These are phyloP conservation scores for Dipteronia sinensis DNA, from an alignment of 345 rosid genomes.

Conservation along the genomic window DNA sequence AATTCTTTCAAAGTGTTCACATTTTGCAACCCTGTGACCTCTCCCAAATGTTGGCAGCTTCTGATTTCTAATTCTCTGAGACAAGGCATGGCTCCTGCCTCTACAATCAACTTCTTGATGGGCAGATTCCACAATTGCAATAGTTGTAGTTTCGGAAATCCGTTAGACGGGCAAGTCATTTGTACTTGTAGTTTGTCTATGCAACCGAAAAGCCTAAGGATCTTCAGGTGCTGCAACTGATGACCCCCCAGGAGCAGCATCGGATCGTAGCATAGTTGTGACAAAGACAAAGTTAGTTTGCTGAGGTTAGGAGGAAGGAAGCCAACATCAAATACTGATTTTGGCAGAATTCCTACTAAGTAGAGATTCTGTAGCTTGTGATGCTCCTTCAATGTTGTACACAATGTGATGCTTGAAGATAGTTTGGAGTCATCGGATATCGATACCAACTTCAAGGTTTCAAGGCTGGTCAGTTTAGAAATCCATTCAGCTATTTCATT, in stretches of 20 bases:
- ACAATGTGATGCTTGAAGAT: background rate
- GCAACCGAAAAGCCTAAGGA: slow-evolving; percentile 43
- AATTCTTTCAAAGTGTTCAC: slow-evolving; percentile 24
- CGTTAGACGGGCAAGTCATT: slow-evolving; percentile 14
- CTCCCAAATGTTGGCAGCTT: slow-evolving; percentile 22
- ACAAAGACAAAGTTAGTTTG: slow-evolving; percentile 38
- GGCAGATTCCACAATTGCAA: slow-evolving; percentile 43
- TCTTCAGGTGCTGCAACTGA: slow-evolving; percentile 26
- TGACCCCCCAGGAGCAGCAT: slow-evolving; percentile 26
- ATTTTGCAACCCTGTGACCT: slow-evolving; percentile 16
- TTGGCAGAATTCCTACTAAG: background rate
- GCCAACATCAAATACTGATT: background rate
- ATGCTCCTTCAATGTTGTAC: too few relatives aligned
- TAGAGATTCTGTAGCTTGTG: background rate
- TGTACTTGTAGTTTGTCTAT: slow-evolving; percentile 13
- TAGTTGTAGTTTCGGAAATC: slow-evolving; percentile 36
- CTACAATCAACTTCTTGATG: slow-evolving; percentile 13
- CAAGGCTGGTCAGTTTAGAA: background rate
- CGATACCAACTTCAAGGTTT: background rate
- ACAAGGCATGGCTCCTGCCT: slow-evolving; percentile 27
- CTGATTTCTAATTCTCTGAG: slow-evolving; percentile 42
- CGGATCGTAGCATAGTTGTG: slow-evolving; percentile 24
- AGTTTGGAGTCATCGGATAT: background rate
- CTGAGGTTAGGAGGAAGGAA: slow-evolving; percentile 25
- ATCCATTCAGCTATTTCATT: slow-evolving; percentile 18